Evolutionary conservation across 164 flowering plant genomes (phyloP).

Genomic region (Stephania cephalantha): DNA sequence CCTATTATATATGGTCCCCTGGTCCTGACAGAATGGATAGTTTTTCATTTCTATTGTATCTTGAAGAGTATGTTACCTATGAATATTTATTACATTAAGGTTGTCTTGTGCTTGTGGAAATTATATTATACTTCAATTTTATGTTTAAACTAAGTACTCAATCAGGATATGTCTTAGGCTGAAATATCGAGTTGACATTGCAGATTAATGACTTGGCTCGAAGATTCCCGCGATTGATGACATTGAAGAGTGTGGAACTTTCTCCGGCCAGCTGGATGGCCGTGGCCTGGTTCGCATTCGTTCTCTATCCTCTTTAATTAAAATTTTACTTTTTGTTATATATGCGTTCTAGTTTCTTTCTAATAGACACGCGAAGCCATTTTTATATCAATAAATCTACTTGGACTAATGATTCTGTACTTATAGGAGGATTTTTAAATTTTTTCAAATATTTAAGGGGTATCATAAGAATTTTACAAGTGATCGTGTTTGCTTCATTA

Average conservation of each 20-base stretch:
- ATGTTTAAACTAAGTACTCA: background rate
- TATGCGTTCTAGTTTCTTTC: background rate
- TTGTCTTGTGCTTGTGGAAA: background rate
- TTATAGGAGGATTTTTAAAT: too few relatives aligned
- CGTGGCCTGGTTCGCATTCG: constrained; percentile 55
- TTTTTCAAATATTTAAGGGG: too few relatives aligned
- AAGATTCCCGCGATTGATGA: constrained; percentile 66
- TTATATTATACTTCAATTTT: too few relatives aligned
- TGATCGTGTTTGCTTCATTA: too few relatives aligned
- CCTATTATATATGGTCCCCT: background rate
- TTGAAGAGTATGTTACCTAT: too few relatives aligned
- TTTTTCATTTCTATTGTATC: background rate
- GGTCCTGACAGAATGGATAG: background rate
- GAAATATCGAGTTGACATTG: background rate
- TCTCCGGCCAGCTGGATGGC: constrained; percentile 98
- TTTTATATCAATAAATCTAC: too few relatives aligned
- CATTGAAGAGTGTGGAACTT: constrained; percentile 71
- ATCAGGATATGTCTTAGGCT: background rate
- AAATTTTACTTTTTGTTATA: background rate
- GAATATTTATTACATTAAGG: background rate
- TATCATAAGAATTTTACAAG: too few relatives aligned
- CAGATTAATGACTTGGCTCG: constrained; percentile 56
- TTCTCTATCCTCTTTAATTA: background rate
- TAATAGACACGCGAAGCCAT: too few relatives aligned
- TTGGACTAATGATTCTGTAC: too few relatives aligned